A percentile compares a stretch with the other conserved stretches of the same genome.
Evolutionary conservation across 352 stramenopile genomes (phyloP).

Genomic region (Phytopythium helicoides): DNA sequence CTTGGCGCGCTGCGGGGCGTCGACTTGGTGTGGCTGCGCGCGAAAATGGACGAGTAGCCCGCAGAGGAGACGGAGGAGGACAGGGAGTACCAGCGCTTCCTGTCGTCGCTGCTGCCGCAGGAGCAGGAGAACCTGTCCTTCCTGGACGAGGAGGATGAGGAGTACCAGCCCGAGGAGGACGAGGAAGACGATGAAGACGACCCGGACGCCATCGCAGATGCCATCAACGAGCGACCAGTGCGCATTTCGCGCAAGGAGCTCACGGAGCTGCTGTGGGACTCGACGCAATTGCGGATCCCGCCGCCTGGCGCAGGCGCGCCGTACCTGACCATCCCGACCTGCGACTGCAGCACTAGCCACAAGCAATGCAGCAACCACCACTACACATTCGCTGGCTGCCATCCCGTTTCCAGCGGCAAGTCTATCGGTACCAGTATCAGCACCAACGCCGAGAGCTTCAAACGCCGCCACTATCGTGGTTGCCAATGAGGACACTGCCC

Average conservation of each 20-base stretch:
- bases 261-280: constrained; percentile 80
- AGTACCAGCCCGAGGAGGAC: constrained; percentile 72
- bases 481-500: no score
- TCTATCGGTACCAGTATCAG: no score
- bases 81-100: constrained; percentile 79
- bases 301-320: constrained; percentile 6
- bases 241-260: constrained; percentile 82
- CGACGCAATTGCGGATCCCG: constrained; percentile 58
- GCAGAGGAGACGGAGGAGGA: constrained; percentile 39
- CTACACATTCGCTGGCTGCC: no score
- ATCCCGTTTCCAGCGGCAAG: no score
- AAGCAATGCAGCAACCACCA: not conserved
- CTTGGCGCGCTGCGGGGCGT: constrained; percentile 5
- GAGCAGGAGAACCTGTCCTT: constrained; percentile 78
- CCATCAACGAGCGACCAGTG: constrained; percentile 15
- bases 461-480: no score
- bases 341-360: constrained; percentile 4
- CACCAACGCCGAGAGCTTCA: no score
- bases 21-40: not conserved
- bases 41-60: constrained; percentile 10
- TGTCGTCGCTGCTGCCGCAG: constrained; percentile 70
- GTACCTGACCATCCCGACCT: constrained; percentile 5
- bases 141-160: constrained; percentile 83
- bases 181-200: constrained; percentile 75
- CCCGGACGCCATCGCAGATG: constrained; percentile 17